These are phyloP conservation scores for Fusarium agapanthi DNA, from an alignment of 2,329 filamentous ascomycete genomes.

Conservation along the genomic window DNA sequence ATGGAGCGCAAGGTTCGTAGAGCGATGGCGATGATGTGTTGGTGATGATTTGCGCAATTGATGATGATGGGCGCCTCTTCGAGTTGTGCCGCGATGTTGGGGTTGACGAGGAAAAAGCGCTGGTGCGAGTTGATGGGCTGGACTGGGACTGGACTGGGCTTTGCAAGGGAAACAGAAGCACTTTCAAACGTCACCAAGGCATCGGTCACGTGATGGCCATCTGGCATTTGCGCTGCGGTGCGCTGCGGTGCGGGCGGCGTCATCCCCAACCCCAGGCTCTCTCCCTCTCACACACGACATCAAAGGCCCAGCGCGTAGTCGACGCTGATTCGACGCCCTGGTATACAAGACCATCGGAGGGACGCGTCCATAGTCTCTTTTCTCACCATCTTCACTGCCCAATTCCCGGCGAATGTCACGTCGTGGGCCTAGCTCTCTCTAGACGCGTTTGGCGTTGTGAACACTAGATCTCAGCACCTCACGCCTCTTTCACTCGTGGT, in stretches of 20 bases:
- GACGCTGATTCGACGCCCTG: conserved; percentile 34
- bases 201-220: conserved; percentile 46
- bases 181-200: conserved; percentile 48
- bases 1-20: conserved; percentile 43
- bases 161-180: conserved; percentile 41
- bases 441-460: conserved; percentile 33
- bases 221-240: conserved; percentile 14
- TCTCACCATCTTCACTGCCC: conserved; percentile 12
- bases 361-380: conserved; percentile 26
- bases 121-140: conserved; percentile 45
- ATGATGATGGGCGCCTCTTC: conserved; percentile 43
- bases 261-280: conserved; percentile 34
- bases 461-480: conserved; percentile 28
- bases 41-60: conserved; percentile 47
- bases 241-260: conserved; percentile 28
- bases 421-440: background rate
- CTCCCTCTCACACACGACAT: conserved; percentile 26
- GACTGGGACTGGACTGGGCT: conserved; percentile 1
- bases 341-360: conserved; percentile 20
- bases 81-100: conserved; percentile 47
- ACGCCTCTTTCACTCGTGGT: conserved; percentile 40
- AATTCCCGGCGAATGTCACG: conserved; percentile 6
- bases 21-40: conserved; percentile 43
- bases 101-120: conserved; percentile 49
- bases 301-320: conserved; percentile 21